phyloP scores from a whole-genome alignment of 2,329 filamentous ascomycete species.

The Furcasterigmium sp. region DNA sequence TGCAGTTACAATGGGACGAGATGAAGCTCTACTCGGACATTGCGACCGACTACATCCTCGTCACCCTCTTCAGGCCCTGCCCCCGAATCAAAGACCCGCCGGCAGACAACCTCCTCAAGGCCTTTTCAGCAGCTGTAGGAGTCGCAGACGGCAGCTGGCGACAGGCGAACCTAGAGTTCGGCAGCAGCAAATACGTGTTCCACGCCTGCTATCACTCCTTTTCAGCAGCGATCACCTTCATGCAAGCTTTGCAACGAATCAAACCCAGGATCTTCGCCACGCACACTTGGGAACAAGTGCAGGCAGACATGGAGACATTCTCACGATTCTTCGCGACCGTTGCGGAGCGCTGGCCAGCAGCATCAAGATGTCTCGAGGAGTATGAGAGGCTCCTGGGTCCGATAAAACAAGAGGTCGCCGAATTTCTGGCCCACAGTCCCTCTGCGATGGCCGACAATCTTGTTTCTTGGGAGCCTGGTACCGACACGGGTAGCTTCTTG shows the following conservation, averaged over 20 bases:
- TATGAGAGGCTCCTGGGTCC: no score
- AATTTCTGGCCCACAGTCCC: no score
- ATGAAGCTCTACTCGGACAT: slow-evolving; percentile 2
- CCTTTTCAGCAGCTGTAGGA: not conserved
- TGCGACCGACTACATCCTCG: not conserved
- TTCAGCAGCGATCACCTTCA: slow-evolving; percentile 2
- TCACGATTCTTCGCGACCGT: no score
- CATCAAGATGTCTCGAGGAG: no score
- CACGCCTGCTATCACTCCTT: slow-evolving; percentile 1
- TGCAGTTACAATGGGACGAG: not conserved
- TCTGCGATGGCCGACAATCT: no score
- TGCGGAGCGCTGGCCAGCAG: no score
- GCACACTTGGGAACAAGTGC: not conserved
- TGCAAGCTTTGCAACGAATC: not conserved
- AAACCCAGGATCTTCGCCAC: not conserved
- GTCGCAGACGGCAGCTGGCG: not conserved
- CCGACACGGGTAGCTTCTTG: no score
- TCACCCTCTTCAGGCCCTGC: slow-evolving; percentile 1
- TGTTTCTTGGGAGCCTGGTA: no score
- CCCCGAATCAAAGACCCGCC: not conserved
- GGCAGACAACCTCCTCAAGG: not conserved
- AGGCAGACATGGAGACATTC: no score
- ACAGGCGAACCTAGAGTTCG: slow-evolving; percentile 3
- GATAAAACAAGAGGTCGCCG: no score
- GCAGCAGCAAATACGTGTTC: slow-evolving; percentile 3